phyloP scores from a whole-genome alignment of 495 filamentous ascomycete genomes.

The Hypomontagnella submonticulosa region DNA sequence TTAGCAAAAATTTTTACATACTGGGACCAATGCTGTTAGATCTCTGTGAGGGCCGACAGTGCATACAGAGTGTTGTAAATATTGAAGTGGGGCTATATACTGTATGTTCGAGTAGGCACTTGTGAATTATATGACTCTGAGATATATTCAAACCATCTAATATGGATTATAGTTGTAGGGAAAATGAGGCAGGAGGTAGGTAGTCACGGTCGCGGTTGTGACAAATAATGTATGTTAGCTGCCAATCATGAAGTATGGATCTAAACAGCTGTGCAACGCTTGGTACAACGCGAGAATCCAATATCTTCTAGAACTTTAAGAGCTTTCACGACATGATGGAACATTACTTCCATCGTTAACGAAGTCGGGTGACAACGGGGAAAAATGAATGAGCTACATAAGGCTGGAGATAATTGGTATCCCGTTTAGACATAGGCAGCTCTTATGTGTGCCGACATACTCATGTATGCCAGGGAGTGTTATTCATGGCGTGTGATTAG shows the following conservation, averaged over 20 bases:
- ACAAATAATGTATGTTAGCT: not conserved
- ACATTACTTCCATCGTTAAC: not conserved
- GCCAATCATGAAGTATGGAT: constrained; percentile 10
- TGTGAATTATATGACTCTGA: constrained; percentile 8
- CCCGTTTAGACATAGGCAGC: constrained; percentile 2
- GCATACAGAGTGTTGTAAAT: not conserved
- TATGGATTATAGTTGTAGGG: not conserved
- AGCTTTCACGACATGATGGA: not conserved
- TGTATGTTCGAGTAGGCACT: not conserved
- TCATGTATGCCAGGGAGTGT: constrained; percentile 27
- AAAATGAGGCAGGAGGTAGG: not conserved
- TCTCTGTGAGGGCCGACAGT: not conserved
- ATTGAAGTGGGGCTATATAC: not conserved
- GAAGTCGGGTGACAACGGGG: not conserved
- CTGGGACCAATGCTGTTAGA: not conserved
- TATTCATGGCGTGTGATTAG: not conserved
- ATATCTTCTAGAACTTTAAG: not conserved
- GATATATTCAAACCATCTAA: too few species aligned
- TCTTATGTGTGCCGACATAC: constrained; percentile 16
- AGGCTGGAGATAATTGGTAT: constrained; percentile 8
- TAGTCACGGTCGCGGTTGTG: too few species aligned
- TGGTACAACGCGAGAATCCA: constrained; percentile 7
- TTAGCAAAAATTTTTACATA: constrained; percentile 18
- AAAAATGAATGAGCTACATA: not conserved
- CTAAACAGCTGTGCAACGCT: constrained; percentile 10